These are phyloP conservation scores for Cylindrotheca closterium DNA, from an alignment of 108 stramenopile species.

Conservation along the genomic window DNA sequence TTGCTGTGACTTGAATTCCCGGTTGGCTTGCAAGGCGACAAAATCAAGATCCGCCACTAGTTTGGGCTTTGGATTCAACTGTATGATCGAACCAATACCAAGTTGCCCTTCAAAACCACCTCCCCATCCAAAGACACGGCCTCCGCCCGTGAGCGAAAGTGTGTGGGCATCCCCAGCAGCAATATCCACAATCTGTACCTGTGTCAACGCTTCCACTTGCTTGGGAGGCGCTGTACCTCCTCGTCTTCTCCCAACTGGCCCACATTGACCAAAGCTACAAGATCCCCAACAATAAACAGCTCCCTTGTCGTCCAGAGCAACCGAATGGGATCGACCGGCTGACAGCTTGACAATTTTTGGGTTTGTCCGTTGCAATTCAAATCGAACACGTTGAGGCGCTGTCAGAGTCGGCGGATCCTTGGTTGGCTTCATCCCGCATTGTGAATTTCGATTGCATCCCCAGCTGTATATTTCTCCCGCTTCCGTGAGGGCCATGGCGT, in stretches of 20 bases:
- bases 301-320: constrained; percentile 60
- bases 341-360: constrained; percentile 53
- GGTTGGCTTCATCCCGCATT: constrained; percentile 53
- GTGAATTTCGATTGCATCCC: constrained; percentile 78
- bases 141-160: constrained; percentile 81
- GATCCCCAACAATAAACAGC: constrained; percentile 81
- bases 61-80: constrained; percentile 45
- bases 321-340: constrained; percentile 67
- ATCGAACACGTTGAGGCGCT: constrained; percentile 21
- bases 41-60: constrained; percentile 57
- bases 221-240: constrained; percentile 50
- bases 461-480: constrained; percentile 59
- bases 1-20: constrained; percentile 38
- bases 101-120: constrained; percentile 93
- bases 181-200: constrained; percentile 62
- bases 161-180: constrained; percentile 95
- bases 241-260: constrained; percentile 33
- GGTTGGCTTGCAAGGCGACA: constrained; percentile 50
- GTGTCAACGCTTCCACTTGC: constrained; percentile 58
- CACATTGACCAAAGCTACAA: constrained; percentile 73
- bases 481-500: constrained; percentile 64
- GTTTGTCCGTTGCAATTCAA: neutral
- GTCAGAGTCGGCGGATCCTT: constrained; percentile 41
- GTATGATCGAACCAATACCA: constrained; percentile 71
- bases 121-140: constrained; percentile 90